phyloP scores from a whole-genome alignment of 495 filamentous ascomycete species.

The Symbiotaphrina buchneri region DNA sequence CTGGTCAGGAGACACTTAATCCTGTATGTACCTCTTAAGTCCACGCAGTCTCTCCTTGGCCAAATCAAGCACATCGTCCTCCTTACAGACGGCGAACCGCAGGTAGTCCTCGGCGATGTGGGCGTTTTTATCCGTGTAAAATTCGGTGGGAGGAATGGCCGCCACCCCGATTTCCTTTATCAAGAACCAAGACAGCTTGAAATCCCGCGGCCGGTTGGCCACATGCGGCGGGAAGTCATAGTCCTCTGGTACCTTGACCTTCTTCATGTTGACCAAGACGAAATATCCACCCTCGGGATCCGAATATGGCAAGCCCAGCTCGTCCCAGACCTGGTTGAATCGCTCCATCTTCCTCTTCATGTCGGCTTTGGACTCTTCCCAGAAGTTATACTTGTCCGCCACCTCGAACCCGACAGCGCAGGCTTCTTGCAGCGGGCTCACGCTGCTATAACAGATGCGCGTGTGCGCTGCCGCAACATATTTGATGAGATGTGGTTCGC shows the following conservation, averaged over 20 bases:
- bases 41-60: conserved; percentile 78
- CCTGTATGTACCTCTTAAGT: conserved; percentile 55
- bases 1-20: conserved; percentile 3
- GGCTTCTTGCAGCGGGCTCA: conserved; percentile 86
- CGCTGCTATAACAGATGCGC: conserved; percentile 84
- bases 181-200: conserved; percentile 84
- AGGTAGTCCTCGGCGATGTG: conserved; percentile 81
- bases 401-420: conserved; percentile 90
- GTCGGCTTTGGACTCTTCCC: conserved; percentile 60
- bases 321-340: conserved; percentile 75
- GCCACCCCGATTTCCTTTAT: conserved; percentile 93
- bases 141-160: conserved; percentile 89
- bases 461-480: conserved; percentile 87
- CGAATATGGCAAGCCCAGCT: conserved; percentile 79
- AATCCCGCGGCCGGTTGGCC: conserved; percentile 65
- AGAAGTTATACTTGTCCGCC: conserved; percentile 68
- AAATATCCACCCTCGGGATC: conserved; percentile 94
- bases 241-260: conserved; percentile 56
- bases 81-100: conserved; percentile 91
- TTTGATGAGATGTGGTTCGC: conserved; percentile 70
- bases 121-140: conserved; percentile 68
- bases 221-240: conserved; percentile 85
- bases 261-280: conserved; percentile 73
- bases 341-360: conserved; percentile 77
- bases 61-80: conserved; percentile 68